These are phyloP conservation scores for Malassezia equina DNA, from an alignment of 1,284 basidiomycete species.

Conservation along the genomic window DNA sequence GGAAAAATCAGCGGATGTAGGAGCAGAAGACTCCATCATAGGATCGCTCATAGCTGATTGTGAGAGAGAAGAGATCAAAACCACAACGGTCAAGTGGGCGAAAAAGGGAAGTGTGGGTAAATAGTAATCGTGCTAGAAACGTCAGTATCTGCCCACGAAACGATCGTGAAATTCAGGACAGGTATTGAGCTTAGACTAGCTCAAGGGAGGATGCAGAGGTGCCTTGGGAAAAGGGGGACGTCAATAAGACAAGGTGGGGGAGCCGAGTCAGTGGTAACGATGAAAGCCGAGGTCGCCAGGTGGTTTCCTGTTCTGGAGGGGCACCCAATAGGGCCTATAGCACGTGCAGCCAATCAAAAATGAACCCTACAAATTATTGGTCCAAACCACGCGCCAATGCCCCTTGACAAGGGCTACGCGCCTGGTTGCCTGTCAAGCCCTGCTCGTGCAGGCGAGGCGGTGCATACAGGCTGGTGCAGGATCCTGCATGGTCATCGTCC, in stretches of 20 bases:
- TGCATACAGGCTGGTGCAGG: background rate
- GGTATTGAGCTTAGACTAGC: background rate
- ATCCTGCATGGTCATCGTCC: background rate
- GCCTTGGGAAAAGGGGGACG: background rate
- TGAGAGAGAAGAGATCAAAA: background rate
- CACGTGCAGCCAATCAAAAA: background rate
- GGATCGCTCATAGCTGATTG: background rate
- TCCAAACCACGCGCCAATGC: background rate
- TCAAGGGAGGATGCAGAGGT: background rate
- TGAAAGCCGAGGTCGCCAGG: background rate
- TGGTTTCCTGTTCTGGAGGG: background rate
- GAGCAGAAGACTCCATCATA: background rate
- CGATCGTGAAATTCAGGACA: background rate
- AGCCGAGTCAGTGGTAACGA: background rate
- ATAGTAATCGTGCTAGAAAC: background rate
- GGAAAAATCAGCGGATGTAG: background rate
- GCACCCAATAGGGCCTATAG: background rate
- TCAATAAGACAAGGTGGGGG: background rate
- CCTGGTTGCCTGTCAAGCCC: background rate
- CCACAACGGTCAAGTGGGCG: background rate
- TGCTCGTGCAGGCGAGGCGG: background rate
- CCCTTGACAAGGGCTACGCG: background rate
- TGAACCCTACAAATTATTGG: background rate
- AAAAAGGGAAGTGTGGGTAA: background rate
- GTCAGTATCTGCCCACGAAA: background rate